These are phyloP conservation scores for Aspergillus felis DNA, from an alignment of 2,329 filamentous ascomycete species.

Conservation along the genomic window DNA sequence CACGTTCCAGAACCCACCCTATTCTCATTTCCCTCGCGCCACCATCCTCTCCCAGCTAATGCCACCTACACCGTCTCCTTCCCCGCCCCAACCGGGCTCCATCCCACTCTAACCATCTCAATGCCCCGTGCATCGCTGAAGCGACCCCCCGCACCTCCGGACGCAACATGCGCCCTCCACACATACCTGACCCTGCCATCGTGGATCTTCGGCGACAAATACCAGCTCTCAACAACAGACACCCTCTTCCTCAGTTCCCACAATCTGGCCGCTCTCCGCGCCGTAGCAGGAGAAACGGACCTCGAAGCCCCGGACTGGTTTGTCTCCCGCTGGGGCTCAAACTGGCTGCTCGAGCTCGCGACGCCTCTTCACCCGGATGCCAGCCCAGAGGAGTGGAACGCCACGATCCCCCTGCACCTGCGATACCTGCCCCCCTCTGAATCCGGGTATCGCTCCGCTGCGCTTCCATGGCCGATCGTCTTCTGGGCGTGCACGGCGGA, in stretches of 20 bases:
- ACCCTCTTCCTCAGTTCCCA: constrained; percentile 75
- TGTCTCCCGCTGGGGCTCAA: constrained; percentile 72
- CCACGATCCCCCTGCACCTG: constrained; percentile 72
- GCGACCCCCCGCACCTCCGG: constrained; percentile 44
- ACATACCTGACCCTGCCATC: constrained; percentile 80
- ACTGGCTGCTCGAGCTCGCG: constrained; percentile 69
- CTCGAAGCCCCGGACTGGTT: constrained; percentile 87
- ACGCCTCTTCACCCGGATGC: constrained; percentile 40
- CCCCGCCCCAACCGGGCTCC: constrained; percentile 70
- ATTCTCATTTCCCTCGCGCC: constrained; percentile 80
- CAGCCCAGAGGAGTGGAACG: constrained; percentile 25
- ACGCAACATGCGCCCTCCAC: constrained; percentile 66
- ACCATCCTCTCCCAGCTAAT: constrained; percentile 54
- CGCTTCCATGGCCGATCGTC: constrained; percentile 75
- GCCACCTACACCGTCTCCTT: constrained; percentile 62
- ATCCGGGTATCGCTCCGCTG: constrained; percentile 51
- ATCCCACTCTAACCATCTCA: constrained; percentile 71
- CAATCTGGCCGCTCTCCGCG: constrained; percentile 65
- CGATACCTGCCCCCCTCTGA: constrained; percentile 68
- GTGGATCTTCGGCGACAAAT: constrained; percentile 77
- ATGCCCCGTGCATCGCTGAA: constrained; percentile 52
- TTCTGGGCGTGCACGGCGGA: constrained; percentile 82
- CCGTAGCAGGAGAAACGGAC: constrained; percentile 73
- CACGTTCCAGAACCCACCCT: constrained; percentile 59
- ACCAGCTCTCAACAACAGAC: constrained; percentile 62